These are phyloP conservation scores for Nakazawaea sp. DNA, from an alignment of 805 yeast species.

Conservation along the genomic window DNA sequence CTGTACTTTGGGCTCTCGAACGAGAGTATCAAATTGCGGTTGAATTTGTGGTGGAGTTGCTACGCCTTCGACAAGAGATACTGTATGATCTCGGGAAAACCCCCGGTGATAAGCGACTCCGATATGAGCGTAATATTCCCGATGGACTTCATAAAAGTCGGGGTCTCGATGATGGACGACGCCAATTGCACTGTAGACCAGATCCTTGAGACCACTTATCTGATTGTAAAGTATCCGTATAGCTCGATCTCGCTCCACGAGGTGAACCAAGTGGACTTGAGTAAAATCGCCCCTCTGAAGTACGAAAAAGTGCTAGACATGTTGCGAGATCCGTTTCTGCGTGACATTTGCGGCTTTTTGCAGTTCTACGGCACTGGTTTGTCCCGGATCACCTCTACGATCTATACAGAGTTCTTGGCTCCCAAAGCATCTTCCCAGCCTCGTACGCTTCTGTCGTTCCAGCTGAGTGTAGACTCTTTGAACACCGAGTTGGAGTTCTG, in stretches of 20 bases:
- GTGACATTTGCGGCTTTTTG: neutral
- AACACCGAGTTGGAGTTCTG: constrained; percentile 22
- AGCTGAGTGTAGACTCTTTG: constrained; percentile 11
- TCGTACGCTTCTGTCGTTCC: constrained; percentile 12
- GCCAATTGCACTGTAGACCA: neutral
- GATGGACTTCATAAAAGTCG: constrained; percentile 12
- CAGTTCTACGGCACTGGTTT: neutral
- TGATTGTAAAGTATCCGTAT: neutral
- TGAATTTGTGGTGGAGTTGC: constrained; percentile 43
- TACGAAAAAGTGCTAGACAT: neutral
- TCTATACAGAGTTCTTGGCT: constrained; percentile 22
- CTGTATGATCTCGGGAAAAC: constrained; percentile 41
- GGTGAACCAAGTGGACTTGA: neutral
- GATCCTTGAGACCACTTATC: neutral
- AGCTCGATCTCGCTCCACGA: neutral
- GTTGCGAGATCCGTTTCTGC: neutral
- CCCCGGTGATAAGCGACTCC: constrained; percentile 35
- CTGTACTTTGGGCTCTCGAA: constrained; percentile 27
- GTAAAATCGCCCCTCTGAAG: neutral
- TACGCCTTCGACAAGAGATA: constrained; percentile 38
- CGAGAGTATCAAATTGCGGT: constrained; percentile 30
- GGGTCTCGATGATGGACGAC: neutral
- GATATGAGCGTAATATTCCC: constrained; percentile 25
- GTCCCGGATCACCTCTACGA: constrained; percentile 13
- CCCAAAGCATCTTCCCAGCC: constrained; percentile 16